Base-by-base conservation (phyloP, 208 protist genomes). In the Novymonas esmeraldas region DNA sequence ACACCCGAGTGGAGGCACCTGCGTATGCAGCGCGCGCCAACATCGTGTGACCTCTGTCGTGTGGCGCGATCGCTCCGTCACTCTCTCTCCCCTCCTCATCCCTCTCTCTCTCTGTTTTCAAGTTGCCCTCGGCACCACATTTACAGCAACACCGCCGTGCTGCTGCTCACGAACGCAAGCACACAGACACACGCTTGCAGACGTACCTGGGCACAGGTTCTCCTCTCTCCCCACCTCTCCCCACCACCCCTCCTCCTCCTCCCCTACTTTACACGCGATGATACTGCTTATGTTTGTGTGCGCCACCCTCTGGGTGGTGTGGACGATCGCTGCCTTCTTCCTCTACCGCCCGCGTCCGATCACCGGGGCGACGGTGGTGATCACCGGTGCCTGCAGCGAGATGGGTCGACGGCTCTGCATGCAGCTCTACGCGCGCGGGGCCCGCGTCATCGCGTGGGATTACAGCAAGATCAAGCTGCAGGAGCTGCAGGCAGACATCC, bases 401-500 rank as follows among this genome's bases (percentile, higher is more conserved):
- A 48, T 93, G 13, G 84, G 83, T 4, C 73, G 70, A 9, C 72
- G 67, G 14, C 52, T 90, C 46, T 84, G 76, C 52, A 20, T 81
- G n/a, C 77, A 68, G 42, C 79, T 90, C 49, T 60, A 77, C 50
- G 71, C 69, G 10, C 62, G 68, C 20, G 78, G 75, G 16, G 83
- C 83, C 5, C 71, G 60, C 31, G 78, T 93, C 0, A 65, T 86
- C 45, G 84, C 84, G 18, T 93, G 83, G 87, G 87, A 93, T 49
- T 63, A 72, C 31, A 78, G 65, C 31, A 81, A 79, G 34, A 59
- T 70, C 11, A 79, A 79, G 34, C 69, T 93, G 18, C 73, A 85
- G 7, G 73, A 89, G 33, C 67, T 93, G 41, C 58, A 73, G 33
- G 34, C 52, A 6, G 83, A 85, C 10, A 76, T 79, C 20, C 58